Evolutionary conservation across 495 filamentous ascomycete species (phyloP), one percentile per base, ranked within the genome.

Genomic region (Echria macrotheca): DNA sequence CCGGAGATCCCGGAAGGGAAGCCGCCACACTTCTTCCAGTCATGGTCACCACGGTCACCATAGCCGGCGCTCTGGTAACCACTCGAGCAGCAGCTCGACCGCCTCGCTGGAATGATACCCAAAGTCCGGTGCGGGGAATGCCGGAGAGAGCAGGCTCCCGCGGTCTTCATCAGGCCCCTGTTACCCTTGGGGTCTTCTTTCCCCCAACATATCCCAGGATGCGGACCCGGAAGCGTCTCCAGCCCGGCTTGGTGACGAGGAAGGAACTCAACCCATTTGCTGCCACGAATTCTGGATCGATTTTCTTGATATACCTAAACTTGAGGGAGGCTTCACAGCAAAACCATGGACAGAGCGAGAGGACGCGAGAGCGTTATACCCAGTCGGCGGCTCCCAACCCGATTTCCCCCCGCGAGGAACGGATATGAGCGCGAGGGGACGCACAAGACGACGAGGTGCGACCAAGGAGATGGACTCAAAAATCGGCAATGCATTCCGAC

Each of bases 31-130:
- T 37, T 59, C 71, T 40, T 63, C 70, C 51, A 57, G 64, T 50
- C 64, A 70, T 48, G 56, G 63, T 45, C 63, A 69, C 47, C 63
- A 69, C 33, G 62, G 62, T 37, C 36, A 54, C 41, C 57, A 58
- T 57, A 44, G 56, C 53, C 62, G 64, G 32, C 54, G 66, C 50
- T 74, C 70, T 14, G 71, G 73, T 17, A 60, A 69, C 44, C 70
- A 74, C 59, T 76, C 75, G 47, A 79, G 75, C 71, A 78, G 73
- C 69, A 77, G 73, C 70, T 80, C 77, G 56, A 79, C 74, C 56
- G 59, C 73, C 52, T 80, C 77, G 33, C 70, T 71, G 53, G 72
- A 76, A 57, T 76, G 63, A 71, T 52, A 15, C 22, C n/a, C n/a
- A n/a, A n/a, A n/a, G n/a, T n/a, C n/a, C n/a, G n/a, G n/a, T n/a